phyloP scores from a whole-genome alignment of 371 early-diverging fungal genomes.

The Apophysomyces trapeziformis region DNA sequence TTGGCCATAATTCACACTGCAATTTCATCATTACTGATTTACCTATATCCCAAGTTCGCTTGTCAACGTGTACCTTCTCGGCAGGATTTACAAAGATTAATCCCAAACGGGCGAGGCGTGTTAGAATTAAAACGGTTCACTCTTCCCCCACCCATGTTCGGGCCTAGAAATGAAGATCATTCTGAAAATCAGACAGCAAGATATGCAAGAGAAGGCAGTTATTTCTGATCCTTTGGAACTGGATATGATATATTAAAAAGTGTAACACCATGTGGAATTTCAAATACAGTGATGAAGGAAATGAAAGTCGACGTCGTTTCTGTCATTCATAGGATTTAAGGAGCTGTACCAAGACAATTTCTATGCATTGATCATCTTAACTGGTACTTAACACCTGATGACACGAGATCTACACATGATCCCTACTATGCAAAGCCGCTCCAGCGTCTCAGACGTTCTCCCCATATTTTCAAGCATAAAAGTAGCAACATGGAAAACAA shows the following conservation, averaged over 20 bases:
- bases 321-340: too few relatives aligned
- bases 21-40: not conserved
- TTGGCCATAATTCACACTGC: not conserved
- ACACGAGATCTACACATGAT: not conserved
- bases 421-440: constrained; percentile 11
- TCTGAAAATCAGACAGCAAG: constrained; percentile 11
- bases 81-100: constrained; percentile 56
- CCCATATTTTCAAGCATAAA: constrained; percentile 20
- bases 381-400: not conserved
- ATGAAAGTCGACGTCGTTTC: too few relatives aligned
- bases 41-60: constrained; percentile 37
- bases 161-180: constrained; percentile 32
- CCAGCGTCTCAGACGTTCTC: constrained; percentile 16
- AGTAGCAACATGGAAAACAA: constrained; percentile 12
- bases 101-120: constrained; percentile 65
- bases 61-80: constrained; percentile 57
- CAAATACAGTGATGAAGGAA: too few relatives aligned
- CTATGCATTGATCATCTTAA: too few relatives aligned
- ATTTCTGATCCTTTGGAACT: not conserved
- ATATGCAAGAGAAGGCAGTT: constrained; percentile 14
- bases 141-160: constrained; percentile 57
- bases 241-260: too few relatives aligned
- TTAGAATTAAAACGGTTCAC: constrained; percentile 53
- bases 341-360: too few relatives aligned
- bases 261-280: too few relatives aligned